Evolutionary conservation across 441 rosid genomes (phyloP).

Genomic region (Eruca vesicaria): DNA sequence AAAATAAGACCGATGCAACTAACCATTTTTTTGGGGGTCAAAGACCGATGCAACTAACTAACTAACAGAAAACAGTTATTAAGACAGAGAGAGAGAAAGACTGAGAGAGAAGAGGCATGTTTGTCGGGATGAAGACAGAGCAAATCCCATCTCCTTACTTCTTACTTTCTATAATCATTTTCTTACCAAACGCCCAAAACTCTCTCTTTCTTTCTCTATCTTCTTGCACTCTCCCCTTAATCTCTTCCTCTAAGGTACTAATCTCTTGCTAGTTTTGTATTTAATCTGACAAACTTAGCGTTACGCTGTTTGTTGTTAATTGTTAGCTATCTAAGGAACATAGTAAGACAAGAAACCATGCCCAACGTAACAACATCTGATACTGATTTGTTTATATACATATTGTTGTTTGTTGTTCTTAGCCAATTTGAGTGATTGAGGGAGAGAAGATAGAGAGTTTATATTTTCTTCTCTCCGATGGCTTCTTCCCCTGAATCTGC

Average conservation of each 20-base stretch:
- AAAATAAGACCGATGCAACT: slow-evolving; percentile 10
- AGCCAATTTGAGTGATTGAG: slow-evolving; percentile 24
- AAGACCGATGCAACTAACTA: no score
- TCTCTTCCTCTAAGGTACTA: slow-evolving; percentile 29
- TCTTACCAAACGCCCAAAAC: slow-evolving; percentile 8
- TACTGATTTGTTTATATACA: neutral
- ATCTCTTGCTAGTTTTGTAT: slow-evolving; percentile 17
- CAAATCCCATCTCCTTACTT: slow-evolving; percentile 20
- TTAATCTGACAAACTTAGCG: slow-evolving; percentile 8
- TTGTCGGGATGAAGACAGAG: slow-evolving; percentile 36
- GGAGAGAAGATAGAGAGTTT: slow-evolving; percentile 31
- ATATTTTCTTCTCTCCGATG: slow-evolving; percentile 18
- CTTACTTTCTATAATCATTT: slow-evolving; percentile 22
- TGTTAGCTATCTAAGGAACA: slow-evolving; percentile 2
- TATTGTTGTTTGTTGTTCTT: slow-evolving; percentile 1
- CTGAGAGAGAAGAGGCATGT: slow-evolving; percentile 28
- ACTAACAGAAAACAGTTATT: slow-evolving; percentile 13
- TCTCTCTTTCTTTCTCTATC: slow-evolving; percentile 5
- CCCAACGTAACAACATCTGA: neutral
- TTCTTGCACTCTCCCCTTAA: slow-evolving; percentile 21
- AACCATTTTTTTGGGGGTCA: no score
- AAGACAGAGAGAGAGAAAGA: slow-evolving; percentile 25
- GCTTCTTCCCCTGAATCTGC: slow-evolving; percentile 46
- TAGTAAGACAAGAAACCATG: slow-evolving; percentile 7
- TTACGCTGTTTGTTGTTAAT: neutral